Percentiles rank a stretch among this genome's conserved stretches.
phyloP scores from a whole-genome alignment of 2,329 filamentous ascomycete species.

The Lachnellula suecica region DNA sequence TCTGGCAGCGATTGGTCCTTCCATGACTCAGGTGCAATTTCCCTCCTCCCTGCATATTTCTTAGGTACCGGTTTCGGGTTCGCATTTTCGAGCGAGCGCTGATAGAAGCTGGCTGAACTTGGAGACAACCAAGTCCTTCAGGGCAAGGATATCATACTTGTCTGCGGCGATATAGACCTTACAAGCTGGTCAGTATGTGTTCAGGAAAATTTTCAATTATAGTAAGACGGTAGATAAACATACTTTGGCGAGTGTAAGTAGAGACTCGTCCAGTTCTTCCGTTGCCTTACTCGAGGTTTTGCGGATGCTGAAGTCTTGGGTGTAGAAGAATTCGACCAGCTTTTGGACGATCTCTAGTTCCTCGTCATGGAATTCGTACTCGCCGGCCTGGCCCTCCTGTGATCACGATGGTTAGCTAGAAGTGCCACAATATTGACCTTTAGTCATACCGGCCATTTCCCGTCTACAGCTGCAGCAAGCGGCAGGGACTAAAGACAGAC shows the following conservation, averaged over 20 bases:
- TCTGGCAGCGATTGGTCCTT: not conserved
- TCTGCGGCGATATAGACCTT: not conserved
- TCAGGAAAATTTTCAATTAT: not conserved
- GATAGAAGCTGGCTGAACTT: too few species aligned
- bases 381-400: slow-evolving; percentile 10
- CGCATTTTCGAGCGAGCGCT: too few species aligned
- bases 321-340: slow-evolving; percentile 77
- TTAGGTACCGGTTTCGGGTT: too few species aligned
- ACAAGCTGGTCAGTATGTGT: not conserved
- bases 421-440: not conserved
- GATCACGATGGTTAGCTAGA: not conserved
- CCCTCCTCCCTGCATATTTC: too few species aligned
- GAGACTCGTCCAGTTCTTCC: not conserved
- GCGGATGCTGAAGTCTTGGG: not conserved
- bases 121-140: not conserved
- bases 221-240: not conserved
- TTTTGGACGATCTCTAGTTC: slow-evolving; percentile 70
- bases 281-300: not conserved
- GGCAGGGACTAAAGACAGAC: slow-evolving; percentile 22
- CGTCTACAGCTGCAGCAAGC: slow-evolving; percentile 18
- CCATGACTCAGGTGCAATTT: not conserved
- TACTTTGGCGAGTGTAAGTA: not conserved
- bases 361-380: slow-evolving; percentile 61
- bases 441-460: slow-evolving; percentile 11
- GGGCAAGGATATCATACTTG: not conserved